Evolutionary conservation across 2,329 filamentous ascomycete species (phyloP), one percentile per base, ranked within the genome.

Genomic region (Diaporthe citriasiana): DNA sequence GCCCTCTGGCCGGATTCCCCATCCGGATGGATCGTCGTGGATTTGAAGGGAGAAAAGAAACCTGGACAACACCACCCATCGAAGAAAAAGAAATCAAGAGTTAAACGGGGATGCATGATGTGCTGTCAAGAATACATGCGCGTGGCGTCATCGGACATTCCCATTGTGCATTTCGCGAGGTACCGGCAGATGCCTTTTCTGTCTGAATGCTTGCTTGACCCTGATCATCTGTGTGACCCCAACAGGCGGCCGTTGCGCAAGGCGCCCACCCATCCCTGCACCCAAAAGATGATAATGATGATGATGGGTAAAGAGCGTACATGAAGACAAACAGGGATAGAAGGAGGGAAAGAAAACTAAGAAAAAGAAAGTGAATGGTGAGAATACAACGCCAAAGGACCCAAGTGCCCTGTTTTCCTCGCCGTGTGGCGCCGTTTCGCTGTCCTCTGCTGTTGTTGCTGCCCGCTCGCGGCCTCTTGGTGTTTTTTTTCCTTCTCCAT

Each of bases 401-500:
- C 45, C 42, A 40, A 27, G 70, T 53, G 57, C 70, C 73, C 35
- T 63, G 55, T 22, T 56, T 27, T 47, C 70, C 45, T 70, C 73
- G 60, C 73, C 73, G 73, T 65, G 63, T 56, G 55, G 73, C 71
- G 42, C 71, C 71, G 30, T 71, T 66, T 71, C 27, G 40, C 47
- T 59, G 27, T 59, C 60, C 30, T 42, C 30, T 27, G 38, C 47
- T 50, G 42, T 19, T 68, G 33, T 25, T 30, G 53, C 5, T 70
- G 66, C 22, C 69, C 40, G 45, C 47, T 38, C 45, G 38, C 19
- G 22, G 40, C 55, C 30, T 38, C 27, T 47, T 22, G 4, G 19
- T 60, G 51, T 40, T 68, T 19, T 70, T n/a, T 56, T 17, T 45
- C 51, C 38, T 55, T 57, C 42, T 73, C 71, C 71, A 42, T 47